Conservation (phyloP, 2,329 filamentous ascomycete genomes). For the Colletotrichum eleusines region DNA sequence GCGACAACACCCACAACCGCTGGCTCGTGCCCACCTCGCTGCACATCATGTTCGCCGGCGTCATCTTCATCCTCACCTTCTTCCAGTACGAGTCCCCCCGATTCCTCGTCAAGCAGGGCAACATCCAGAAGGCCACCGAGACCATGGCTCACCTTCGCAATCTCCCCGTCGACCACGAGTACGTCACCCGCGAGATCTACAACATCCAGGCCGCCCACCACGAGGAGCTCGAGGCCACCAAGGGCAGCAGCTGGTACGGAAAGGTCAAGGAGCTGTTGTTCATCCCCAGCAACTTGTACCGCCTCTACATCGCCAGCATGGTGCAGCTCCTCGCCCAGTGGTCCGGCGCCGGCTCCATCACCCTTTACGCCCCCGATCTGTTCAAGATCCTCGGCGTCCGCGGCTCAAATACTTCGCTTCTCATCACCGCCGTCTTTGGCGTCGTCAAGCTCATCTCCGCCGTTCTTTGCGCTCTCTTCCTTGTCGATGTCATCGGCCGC, state of each 20-base stretch:
- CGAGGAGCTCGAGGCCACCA: slow-evolving; percentile 78
- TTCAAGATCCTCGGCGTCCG: slow-evolving; percentile 79
- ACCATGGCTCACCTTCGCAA: slow-evolving; percentile 70
- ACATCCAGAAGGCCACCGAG: slow-evolving; percentile 67
- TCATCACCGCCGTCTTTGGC: slow-evolving; percentile 81
- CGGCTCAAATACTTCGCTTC: slow-evolving; percentile 75
- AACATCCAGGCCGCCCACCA: slow-evolving; percentile 75
- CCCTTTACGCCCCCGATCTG: slow-evolving; percentile 80
- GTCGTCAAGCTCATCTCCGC: slow-evolving; percentile 78
- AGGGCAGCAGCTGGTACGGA: slow-evolving; percentile 73
- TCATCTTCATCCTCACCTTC: slow-evolving; percentile 78
- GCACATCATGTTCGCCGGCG: slow-evolving; percentile 80
- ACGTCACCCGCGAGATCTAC: slow-evolving; percentile 71
- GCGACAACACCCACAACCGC: slow-evolving; percentile 58
- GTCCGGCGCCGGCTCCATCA: slow-evolving; percentile 80
- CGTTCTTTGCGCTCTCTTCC: slow-evolving; percentile 78
- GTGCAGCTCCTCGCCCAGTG: slow-evolving; percentile 81
- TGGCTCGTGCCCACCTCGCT: slow-evolving; percentile 79
- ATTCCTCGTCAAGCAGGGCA: slow-evolving; percentile 75
- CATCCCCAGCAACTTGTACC: slow-evolving; percentile 77
- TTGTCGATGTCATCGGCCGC: slow-evolving; percentile 83
- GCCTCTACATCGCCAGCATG: slow-evolving; percentile 75
- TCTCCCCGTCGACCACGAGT: slow-evolving; percentile 69
- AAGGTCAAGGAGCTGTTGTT: slow-evolving; percentile 77
- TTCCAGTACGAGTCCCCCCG: slow-evolving; percentile 78